A percentile compares a stretch with the other conserved stretches of the same genome.
These are phyloP conservation scores for Alternaria tenuissima DNA, from an alignment of 2,329 filamentous ascomycete genomes.

Conservation along the genomic window DNA sequence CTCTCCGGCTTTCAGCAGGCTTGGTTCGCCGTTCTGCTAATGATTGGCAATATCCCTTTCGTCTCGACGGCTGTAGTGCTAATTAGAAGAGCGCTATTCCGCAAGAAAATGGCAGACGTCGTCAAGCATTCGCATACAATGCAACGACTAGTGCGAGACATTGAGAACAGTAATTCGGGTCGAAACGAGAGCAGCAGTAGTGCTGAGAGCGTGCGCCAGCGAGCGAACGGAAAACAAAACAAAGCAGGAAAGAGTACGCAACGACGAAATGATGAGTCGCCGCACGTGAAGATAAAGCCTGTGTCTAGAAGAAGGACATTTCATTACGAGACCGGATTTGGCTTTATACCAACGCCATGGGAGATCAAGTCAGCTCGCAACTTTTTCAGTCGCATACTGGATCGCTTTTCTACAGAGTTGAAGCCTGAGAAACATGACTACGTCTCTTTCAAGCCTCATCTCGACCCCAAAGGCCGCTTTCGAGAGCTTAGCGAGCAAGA, in stretches of 20 bases:
- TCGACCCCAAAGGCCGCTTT: slow-evolving; percentile 44
- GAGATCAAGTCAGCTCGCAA: slow-evolving; percentile 35
- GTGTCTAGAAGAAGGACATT: slow-evolving; percentile 29
- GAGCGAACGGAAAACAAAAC: neutral
- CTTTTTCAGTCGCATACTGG: slow-evolving; percentile 32
- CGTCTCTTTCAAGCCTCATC: slow-evolving; percentile 41
- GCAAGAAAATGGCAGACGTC: slow-evolving; percentile 39
- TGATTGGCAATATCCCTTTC: slow-evolving; percentile 44
- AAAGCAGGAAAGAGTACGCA: slow-evolving; percentile 4
- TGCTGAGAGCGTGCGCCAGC: slow-evolving; percentile 16
- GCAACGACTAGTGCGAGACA: slow-evolving; percentile 34
- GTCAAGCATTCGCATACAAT: slow-evolving; percentile 37
- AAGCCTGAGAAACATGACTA: slow-evolving; percentile 39
- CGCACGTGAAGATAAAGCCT: slow-evolving; percentile 18
- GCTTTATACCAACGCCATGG: slow-evolving; percentile 44
- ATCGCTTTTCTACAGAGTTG: slow-evolving; percentile 28
- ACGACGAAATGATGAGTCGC: neutral
- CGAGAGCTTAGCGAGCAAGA: slow-evolving; percentile 52
- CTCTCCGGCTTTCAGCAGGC: slow-evolving; percentile 41
- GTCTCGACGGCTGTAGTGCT: slow-evolving; percentile 41
- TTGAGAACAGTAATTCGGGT: slow-evolving; percentile 27
- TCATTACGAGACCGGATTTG: slow-evolving; percentile 39
- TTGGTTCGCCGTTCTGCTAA: slow-evolving; percentile 34
- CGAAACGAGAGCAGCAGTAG: slow-evolving; percentile 11
- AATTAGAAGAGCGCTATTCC: slow-evolving; percentile 35